Evolutionary conservation across 306 rosid species (phyloP).

Genomic region (Trifolium subterraneum): DNA sequence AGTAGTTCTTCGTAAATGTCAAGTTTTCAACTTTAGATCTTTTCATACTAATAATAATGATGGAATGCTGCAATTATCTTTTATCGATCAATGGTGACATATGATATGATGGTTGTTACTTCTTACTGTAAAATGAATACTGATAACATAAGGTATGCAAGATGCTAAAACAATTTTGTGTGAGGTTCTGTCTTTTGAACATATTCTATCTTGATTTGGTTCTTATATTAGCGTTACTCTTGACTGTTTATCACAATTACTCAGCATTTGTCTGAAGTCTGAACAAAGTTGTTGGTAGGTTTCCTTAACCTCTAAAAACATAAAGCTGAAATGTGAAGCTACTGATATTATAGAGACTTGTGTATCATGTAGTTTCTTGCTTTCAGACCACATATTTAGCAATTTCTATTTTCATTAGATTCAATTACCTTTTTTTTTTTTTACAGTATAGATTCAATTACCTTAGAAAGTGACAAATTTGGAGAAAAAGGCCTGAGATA

Average conservation of each 20-base stretch:
- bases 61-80: not conserved
- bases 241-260: not conserved
- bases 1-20: not conserved
- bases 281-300: slow-evolving; percentile 18
- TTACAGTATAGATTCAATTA: not conserved
- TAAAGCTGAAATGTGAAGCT: not conserved
- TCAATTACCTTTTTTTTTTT: not conserved
- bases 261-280: not conserved
- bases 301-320: not conserved
- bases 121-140: slow-evolving; percentile 1
- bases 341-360: not conserved
- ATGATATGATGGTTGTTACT: slow-evolving; percentile 1
- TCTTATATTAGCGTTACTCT: not conserved
- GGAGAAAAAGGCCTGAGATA: not conserved
- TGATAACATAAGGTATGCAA: not conserved
- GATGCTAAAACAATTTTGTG: not conserved
- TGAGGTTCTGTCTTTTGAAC: not conserved
- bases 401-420: not conserved
- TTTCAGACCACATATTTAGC: not conserved
- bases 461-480: not conserved
- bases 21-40: not conserved
- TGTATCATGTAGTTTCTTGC: slow-evolving; percentile 1
- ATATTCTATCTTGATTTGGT: not conserved
- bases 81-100: slow-evolving; percentile 1
- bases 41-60: slow-evolving; percentile 5